phyloP scores from a whole-genome alignment of 1,284 basidiomycete genomes.

The Naganishia sp. region DNA sequence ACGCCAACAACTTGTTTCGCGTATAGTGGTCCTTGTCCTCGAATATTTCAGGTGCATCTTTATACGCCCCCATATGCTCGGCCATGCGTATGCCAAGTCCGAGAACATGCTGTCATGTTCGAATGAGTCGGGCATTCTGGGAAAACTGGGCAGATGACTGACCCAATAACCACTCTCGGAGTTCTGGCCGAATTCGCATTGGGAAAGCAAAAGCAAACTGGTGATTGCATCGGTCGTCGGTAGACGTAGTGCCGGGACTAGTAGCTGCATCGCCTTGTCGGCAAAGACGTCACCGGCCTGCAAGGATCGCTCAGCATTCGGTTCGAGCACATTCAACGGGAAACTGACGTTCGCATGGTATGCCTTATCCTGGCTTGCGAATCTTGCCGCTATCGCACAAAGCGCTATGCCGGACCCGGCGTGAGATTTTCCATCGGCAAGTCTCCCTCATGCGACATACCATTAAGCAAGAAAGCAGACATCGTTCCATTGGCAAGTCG shows the following conservation, averaged over 20 bases:
- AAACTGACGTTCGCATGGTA: slow-evolving; percentile 32
- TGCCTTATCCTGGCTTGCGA: slow-evolving; percentile 32
- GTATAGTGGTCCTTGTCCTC: slow-evolving; percentile 53
- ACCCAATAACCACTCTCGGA: slow-evolving; percentile 55
- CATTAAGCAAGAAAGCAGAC: slow-evolving; percentile 53
- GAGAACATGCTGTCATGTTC: slow-evolving; percentile 23
- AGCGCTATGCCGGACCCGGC: slow-evolving; percentile 38
- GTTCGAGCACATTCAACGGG: neutral
- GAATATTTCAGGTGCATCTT: slow-evolving; percentile 53
- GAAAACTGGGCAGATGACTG: slow-evolving; percentile 32
- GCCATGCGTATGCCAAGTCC: slow-evolving; percentile 57
- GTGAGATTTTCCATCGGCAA: neutral
- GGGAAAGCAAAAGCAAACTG: slow-evolving; percentile 53
- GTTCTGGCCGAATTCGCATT: slow-evolving; percentile 55
- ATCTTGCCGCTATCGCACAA: slow-evolving; percentile 51
- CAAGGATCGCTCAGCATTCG: neutral
- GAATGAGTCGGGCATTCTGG: too few species aligned
- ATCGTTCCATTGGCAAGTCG: slow-evolving; percentile 54
- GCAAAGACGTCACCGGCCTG: slow-evolving; percentile 54
- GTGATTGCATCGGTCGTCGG: slow-evolving; percentile 54
- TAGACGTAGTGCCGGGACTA: slow-evolving; percentile 54
- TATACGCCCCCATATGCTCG: slow-evolving; percentile 55
- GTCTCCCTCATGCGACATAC: slow-evolving; percentile 30
- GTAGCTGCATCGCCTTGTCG: slow-evolving; percentile 55
- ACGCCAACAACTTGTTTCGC: slow-evolving; percentile 53